These are phyloP conservation scores for Aplosporella prunicola DNA, from an alignment of 2,329 filamentous ascomycete species.

Conservation along the genomic window DNA sequence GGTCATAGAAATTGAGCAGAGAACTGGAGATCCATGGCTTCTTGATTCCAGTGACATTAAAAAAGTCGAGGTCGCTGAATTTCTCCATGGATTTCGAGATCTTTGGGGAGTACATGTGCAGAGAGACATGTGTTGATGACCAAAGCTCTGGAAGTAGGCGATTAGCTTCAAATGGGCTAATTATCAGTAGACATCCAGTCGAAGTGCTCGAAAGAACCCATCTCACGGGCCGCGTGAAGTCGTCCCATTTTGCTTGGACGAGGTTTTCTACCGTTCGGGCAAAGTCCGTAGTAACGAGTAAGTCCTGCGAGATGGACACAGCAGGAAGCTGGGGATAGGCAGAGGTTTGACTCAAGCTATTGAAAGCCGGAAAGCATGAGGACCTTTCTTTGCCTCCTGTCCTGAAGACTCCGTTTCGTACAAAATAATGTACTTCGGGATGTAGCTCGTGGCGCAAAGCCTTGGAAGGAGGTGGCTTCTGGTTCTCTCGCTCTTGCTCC, in stretches of 20 bases:
- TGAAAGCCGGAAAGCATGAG: neutral
- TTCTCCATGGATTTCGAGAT: neutral
- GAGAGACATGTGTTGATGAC: conserved; percentile 22
- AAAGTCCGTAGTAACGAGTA: conserved; percentile 46
- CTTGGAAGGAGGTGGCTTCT: conserved; percentile 32
- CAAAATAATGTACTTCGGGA: neutral
- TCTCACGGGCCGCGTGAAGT: conserved; percentile 36
- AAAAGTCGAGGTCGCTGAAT: neutral
- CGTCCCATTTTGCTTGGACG: neutral
- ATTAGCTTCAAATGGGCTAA: conserved; percentile 55
- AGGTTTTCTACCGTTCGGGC: conserved; percentile 32
- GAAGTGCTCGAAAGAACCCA: conserved; percentile 40
- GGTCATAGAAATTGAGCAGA: neutral
- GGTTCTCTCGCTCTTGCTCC: conserved; percentile 43
- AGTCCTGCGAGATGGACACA: conserved; percentile 21
- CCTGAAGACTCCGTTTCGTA: neutral
- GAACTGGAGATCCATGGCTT: neutral
- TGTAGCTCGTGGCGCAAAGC: conserved; percentile 19
- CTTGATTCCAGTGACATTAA: neutral
- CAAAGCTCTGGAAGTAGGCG: conserved; percentile 35
- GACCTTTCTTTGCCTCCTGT: no score
- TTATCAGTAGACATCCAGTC: conserved; percentile 36
- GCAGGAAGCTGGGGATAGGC: neutral
- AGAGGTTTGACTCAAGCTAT: neutral
- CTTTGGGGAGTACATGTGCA: conserved; percentile 42